These are phyloP conservation scores for Aethionema arabicum DNA, from an alignment of 345 rosid species.

Conservation along the genomic window DNA sequence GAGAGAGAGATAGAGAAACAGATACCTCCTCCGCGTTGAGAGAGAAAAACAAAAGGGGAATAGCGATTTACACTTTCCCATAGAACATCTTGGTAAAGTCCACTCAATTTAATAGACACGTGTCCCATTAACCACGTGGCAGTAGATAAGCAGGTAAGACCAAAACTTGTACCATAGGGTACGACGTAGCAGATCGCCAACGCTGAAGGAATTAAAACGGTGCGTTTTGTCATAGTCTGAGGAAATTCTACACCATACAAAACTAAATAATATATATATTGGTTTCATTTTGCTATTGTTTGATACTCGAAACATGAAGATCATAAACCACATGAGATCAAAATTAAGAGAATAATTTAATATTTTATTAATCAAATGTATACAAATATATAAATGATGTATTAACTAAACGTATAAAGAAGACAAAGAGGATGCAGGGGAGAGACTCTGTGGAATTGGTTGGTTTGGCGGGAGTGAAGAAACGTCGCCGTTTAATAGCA, in stretches of 20 bases:
- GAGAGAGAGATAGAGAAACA: constrained; percentile 14
- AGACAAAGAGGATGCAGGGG: constrained; percentile 8
- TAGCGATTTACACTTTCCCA: constrained; percentile 6
- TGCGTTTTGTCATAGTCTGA: constrained; percentile 5
- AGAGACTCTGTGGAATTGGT: constrained; percentile 15
- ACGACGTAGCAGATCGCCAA: constrained; percentile 19
- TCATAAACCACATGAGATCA: neutral
- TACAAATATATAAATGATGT: neutral
- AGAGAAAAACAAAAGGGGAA: neutral
- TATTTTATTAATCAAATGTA: neutral
- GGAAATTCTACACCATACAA: neutral
- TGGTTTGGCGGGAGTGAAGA: neutral
- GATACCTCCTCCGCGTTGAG: neutral
- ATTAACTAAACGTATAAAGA: constrained; percentile 11
- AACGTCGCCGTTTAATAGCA: constrained; percentile 34
- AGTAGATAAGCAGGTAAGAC: neutral
- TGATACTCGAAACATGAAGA: neutral
- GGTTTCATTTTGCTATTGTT: neutral
- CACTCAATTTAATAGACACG: constrained; percentile 15
- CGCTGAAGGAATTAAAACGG: neutral
- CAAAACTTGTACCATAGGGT: constrained; percentile 16
- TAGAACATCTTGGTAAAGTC: constrained; percentile 7
- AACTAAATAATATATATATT: neutral
- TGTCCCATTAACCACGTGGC: constrained; percentile 13
- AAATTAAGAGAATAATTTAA: neutral